These are phyloP conservation scores for Aspergillus incahuasiensis DNA, from an alignment of 495 filamentous ascomycete genomes.

Conservation along the genomic window DNA sequence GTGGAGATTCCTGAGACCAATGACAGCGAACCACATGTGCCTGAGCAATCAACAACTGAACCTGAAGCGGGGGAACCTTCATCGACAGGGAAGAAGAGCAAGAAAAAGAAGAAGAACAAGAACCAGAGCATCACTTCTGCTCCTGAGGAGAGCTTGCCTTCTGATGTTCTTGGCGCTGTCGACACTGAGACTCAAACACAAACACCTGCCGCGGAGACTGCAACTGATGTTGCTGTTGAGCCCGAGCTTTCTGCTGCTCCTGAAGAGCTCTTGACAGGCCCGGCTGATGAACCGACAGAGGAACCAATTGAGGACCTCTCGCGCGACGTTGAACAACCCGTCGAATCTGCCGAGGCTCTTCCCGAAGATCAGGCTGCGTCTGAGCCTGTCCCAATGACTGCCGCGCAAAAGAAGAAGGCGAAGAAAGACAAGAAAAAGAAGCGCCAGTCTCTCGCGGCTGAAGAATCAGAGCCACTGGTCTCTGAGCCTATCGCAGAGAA, in stretches of 20 bases:
- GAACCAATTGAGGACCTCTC: constrained; percentile 8
- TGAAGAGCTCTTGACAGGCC: constrained; percentile 2
- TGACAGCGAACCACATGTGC: constrained; percentile 20
- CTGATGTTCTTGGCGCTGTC: neutral
- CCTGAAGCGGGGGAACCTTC: constrained; percentile 11
- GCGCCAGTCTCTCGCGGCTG: constrained; percentile 10
- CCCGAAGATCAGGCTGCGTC: neutral
- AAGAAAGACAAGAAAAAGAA: constrained; percentile 25
- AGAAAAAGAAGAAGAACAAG: constrained; percentile 31
- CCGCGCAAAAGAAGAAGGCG: constrained; percentile 20
- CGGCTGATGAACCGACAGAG: constrained; percentile 3
- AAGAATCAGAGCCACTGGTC: neutral
- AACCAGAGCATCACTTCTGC: constrained; percentile 11
- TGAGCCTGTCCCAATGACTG: constrained; percentile 9
- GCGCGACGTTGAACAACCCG: constrained; percentile 1
- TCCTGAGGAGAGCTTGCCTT: constrained; percentile 1
- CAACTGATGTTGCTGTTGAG: neutral
- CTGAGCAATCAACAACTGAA: constrained; percentile 13
- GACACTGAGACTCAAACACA: neutral
- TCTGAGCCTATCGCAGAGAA: constrained; percentile 11
- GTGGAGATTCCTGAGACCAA: constrained; percentile 23
- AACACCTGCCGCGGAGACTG: neutral
- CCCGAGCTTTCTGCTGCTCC: neutral
- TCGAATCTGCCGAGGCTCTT: neutral
- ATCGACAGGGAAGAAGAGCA: constrained; percentile 28